Conservation (phyloP, 139 green algal genomes). For the Limnomonas spitsbergensis region DNA sequence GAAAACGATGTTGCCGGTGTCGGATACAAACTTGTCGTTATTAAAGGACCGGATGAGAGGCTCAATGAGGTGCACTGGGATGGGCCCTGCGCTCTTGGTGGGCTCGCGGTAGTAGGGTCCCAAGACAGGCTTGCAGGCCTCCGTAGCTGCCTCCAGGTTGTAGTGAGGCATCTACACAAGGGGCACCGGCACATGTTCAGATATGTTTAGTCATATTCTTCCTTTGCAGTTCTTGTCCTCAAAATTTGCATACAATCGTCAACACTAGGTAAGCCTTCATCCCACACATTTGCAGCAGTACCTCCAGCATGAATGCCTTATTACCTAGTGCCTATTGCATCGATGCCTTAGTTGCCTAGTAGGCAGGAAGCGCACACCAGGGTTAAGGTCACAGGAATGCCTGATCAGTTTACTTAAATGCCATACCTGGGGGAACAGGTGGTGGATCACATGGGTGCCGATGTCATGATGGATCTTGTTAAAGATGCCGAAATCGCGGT, state of each 20-base stretch:
- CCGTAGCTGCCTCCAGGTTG: conserved; percentile 82
- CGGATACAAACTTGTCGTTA: conserved; percentile 83
- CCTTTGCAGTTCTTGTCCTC: too few relatives aligned
- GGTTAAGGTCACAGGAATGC: too few relatives aligned
- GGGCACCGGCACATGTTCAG: neutral
- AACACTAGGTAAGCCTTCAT: too few relatives aligned
- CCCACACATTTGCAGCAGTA: too few relatives aligned
- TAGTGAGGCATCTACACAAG: conserved; percentile 88
- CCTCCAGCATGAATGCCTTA: too few relatives aligned
- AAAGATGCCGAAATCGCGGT: conserved; percentile 95
- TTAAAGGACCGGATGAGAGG: conserved; percentile 74
- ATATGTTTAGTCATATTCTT: too few relatives aligned
- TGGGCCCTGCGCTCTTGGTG: conserved; percentile 48
- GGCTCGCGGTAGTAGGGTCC: conserved; percentile 90
- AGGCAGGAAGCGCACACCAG: too few relatives aligned
- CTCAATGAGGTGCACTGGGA: conserved; percentile 80
- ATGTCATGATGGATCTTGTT: conserved; percentile 98
- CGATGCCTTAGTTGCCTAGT: too few relatives aligned
- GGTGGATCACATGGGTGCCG: conserved; percentile 91
- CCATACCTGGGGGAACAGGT: conserved; percentile 88
- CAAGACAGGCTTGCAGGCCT: conserved; percentile 86
- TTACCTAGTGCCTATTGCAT: too few relatives aligned
- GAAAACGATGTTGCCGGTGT: conserved; percentile 82
- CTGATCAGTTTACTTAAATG: too few relatives aligned
- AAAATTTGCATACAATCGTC: too few relatives aligned